Percentiles rank a stretch among this genome's conserved stretches.
Conservation (phyloP, 2,329 filamentous ascomycete species). For the Ophiostoma sp. region DNA sequence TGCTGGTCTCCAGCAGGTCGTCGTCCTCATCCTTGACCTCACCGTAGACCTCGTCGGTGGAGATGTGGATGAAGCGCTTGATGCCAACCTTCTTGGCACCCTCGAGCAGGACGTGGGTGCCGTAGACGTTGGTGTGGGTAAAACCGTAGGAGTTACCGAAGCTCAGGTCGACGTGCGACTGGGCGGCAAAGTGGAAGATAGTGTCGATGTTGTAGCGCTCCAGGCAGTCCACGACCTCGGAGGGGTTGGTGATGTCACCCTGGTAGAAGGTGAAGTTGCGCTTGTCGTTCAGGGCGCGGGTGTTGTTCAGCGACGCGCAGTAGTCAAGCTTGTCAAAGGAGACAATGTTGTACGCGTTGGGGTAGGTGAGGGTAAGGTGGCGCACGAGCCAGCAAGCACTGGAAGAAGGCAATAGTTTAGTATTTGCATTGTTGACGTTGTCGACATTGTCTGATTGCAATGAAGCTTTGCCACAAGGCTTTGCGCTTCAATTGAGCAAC, state of each 20-base stretch:
- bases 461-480: not conserved
- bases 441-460: not conserved
- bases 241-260: conserved; percentile 72
- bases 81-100: conserved; percentile 71
- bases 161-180: conserved; percentile 79
- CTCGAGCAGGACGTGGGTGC: conserved; percentile 80
- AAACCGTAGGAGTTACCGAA: conserved; percentile 83
- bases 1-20: conserved; percentile 70
- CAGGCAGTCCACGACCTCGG: conserved; percentile 69
- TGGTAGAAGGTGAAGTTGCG: conserved; percentile 78
- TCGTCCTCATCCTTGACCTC: conserved; percentile 72
- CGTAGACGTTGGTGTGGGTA: conserved; percentile 78
- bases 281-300: conserved; percentile 63
- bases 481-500: not conserved
- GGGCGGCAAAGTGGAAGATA: conserved; percentile 81
- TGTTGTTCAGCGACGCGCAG: conserved; percentile 79
- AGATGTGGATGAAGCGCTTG: conserved; percentile 76
- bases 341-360: conserved; percentile 72
- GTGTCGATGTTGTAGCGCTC: conserved; percentile 73
- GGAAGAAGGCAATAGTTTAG: conserved; percentile 21
- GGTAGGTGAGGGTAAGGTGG: conserved; percentile 73
- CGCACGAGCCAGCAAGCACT: conserved; percentile 83
- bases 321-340: conserved; percentile 86
- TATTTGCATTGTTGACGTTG: not conserved
- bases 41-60: conserved; percentile 83